Evolutionary conservation across 2,329 filamentous ascomycete genomes (phyloP), one percentile per base, ranked within the genome.

Genomic region (Cladosporium halotolerans): DNA sequence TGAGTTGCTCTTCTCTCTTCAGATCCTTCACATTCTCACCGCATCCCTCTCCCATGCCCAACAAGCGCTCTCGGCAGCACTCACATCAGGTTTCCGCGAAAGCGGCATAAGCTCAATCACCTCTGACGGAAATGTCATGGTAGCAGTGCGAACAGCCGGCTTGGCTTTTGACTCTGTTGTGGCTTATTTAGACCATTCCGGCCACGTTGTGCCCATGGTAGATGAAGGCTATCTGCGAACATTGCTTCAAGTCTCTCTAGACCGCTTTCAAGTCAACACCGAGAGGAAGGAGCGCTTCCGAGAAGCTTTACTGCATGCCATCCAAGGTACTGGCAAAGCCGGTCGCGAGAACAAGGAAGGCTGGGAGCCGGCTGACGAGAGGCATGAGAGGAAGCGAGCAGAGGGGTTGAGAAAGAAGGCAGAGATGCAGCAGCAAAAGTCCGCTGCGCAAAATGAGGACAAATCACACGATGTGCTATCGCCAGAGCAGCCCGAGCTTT

Each of bases 1-100:
- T 28, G 23, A 28, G 23, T 46, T 18, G 31, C 32, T 47, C 6
- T 32, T 36, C 46, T 46, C 11, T 50, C 43, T 33, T 53, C 57
- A 95, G 91, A 96, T 96, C 60, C 80, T 97, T 1, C 92, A 97
- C 62, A 78, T 97, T 41, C 79, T 95, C 62, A 84, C 89, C 5
- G 82, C 89, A 13, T 92, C 88, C 0, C 76, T 84, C 0, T 71
- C 79, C 10, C 82, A 92, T 62, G 89, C 92, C 3, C 86, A 95
- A 60, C 76, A 80, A 8, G 76, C 95, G 14, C 79, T 96, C 11
- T 78, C 83, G 9, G 88, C 87, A 42, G 91, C 88, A 1, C 76
- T 92, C 9, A 81, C 84, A 61, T 86, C 89, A 3, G 92, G 92
- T 0, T 96, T 96, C 67, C 84, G 92, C 11, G 92, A 97, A 72